phyloP scores from a whole-genome alignment of 2,329 filamentous ascomycete genomes.

The Pestalotiopsis sp. region DNA sequence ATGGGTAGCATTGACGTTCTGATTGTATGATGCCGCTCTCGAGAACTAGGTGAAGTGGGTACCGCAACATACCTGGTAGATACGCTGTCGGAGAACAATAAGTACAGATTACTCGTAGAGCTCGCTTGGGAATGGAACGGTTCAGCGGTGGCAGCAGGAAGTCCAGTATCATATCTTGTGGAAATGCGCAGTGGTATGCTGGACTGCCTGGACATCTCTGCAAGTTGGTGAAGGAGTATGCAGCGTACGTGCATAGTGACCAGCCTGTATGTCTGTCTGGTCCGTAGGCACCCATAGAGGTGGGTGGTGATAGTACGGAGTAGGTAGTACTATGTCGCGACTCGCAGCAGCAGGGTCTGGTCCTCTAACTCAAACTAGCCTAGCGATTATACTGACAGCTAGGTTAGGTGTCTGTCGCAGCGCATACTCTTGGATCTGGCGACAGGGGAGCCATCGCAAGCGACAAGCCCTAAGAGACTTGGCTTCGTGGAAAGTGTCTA shows the following conservation, averaged over 20 bases:
- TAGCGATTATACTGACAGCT: constrained; percentile 8
- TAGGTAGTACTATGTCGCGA: background rate
- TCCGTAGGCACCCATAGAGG: background rate
- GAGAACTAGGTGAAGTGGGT: background rate
- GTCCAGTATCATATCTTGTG: background rate
- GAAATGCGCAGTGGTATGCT: background rate
- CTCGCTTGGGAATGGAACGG: background rate
- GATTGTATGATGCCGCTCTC: background rate
- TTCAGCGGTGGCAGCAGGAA: background rate
- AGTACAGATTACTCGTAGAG: background rate
- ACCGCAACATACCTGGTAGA: background rate
- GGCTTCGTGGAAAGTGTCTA: background rate
- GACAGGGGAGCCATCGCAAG: background rate
- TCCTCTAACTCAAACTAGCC: background rate
- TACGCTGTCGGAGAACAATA: background rate
- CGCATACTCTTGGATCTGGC: background rate
- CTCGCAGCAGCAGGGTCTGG: background rate
- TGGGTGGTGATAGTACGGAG: background rate
- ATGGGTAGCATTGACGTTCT: background rate
- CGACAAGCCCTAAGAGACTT: background rate
- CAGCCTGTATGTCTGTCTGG: background rate
- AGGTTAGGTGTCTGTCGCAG: background rate
- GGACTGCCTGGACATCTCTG: background rate
- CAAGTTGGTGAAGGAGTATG: background rate
- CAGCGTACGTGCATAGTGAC: background rate